Conservation (phyloP, 257 asterid genomes). For the Capsicum pubescens region DNA sequence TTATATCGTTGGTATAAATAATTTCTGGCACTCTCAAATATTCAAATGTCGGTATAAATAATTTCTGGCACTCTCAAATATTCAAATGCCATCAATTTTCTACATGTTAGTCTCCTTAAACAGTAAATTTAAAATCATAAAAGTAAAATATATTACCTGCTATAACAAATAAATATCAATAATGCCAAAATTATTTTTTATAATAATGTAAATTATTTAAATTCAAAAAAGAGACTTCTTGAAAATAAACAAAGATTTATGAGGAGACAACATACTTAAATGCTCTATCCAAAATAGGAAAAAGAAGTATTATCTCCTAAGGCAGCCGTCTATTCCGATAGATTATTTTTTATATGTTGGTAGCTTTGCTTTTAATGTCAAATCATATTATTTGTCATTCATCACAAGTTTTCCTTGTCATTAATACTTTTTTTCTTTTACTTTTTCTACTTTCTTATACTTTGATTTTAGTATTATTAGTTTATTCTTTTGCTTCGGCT, state of each 20-base stretch:
- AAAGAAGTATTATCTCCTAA: not conserved
- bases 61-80: no score
- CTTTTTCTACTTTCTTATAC: no score
- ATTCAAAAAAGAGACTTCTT: not conserved
- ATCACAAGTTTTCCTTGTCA: not conserved
- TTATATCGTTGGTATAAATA: no score
- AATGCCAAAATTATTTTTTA: no score
- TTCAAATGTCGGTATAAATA: no score
- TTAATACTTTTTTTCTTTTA: no score
- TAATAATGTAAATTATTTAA: not conserved
- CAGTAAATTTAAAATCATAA: not conserved
- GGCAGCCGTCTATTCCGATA: not conserved
- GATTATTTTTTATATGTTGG: not conserved
- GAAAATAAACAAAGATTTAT: not conserved
- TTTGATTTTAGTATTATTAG: no score
- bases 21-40: no score
- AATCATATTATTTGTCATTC: not conserved
- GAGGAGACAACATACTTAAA: not conserved
- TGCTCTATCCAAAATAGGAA: not conserved
- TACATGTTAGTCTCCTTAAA: no score
- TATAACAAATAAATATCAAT: not conserved
- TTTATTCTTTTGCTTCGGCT: no score
- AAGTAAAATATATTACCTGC: no score
- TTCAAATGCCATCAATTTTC: no score
- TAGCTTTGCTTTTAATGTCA: constrained; percentile 18